Conservation (phyloP, 2,329 filamentous ascomycete genomes). For the Talaromyces sp. region DNA sequence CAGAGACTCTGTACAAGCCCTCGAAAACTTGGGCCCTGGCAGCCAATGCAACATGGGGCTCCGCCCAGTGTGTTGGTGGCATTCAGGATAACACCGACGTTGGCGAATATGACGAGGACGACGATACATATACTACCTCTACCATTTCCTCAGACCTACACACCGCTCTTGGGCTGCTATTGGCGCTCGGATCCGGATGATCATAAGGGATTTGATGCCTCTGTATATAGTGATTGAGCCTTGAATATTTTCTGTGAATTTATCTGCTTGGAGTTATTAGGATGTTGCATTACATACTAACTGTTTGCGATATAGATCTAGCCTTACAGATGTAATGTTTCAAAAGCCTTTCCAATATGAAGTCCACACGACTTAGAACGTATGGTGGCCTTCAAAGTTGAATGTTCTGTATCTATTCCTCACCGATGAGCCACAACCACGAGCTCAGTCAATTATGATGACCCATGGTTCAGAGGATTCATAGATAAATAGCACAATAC, state of each 20-base stretch:
- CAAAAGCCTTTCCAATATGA: background rate
- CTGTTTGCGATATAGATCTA: background rate
- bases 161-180: background rate
- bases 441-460: background rate
- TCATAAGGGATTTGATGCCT: background rate
- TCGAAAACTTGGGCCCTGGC: constrained; percentile 49
- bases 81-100: background rate
- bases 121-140: background rate
- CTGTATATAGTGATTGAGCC: background rate
- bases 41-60: constrained; percentile 24
- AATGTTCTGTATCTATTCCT: background rate
- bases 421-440: background rate
- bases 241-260: background rate
- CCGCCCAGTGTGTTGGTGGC: background rate
- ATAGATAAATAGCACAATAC: background rate
- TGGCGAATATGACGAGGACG: background rate
- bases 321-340: background rate
- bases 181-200: background rate
- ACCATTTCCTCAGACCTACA: background rate
- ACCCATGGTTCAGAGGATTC: background rate
- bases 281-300: too few relatives aligned
- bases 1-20: constrained; percentile 49
- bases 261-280: background rate
- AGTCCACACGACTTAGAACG: background rate
- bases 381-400: background rate